phyloP scores from a whole-genome alignment of 139 green algal genomes.

The Zygnema cylindricum region DNA sequence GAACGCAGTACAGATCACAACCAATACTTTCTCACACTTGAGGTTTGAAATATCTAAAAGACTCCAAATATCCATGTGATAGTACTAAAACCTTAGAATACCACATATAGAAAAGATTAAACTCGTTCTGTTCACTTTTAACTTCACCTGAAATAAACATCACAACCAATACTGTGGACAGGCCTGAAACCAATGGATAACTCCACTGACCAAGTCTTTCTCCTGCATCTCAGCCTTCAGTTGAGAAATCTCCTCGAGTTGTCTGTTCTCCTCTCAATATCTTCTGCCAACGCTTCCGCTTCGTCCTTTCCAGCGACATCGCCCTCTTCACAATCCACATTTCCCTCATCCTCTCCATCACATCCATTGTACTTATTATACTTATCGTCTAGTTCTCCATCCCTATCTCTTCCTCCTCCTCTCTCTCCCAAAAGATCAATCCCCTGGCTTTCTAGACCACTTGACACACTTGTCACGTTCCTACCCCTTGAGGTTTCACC shows the following conservation, averaged over 20 bases:
- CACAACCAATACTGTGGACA: no score
- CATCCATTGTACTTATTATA: neutral
- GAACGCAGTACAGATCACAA: no score
- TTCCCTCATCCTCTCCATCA: neutral
- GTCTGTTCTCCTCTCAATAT: neutral
- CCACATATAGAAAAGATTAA: no score
- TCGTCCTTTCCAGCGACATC: neutral
- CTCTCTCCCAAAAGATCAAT: no score
- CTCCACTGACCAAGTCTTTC: neutral
- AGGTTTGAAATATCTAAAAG: no score
- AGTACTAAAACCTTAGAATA: no score
- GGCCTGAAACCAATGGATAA: no score
- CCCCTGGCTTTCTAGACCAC: neutral
- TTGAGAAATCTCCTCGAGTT: neutral
- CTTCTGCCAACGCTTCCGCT: neutral
- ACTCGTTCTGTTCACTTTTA: no score
- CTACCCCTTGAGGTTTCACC: neutral
- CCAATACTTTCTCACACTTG: no score
- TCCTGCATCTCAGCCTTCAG: neutral
- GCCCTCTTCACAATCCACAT: neutral
- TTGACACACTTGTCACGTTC: neutral
- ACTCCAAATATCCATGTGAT: no score
- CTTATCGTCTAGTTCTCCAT: neutral
- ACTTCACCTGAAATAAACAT: no score
- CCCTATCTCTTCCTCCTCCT: neutral